Base-by-base conservation (phyloP, 768 basidiomycete species). In the Porpolomopsis calyptriformis region DNA sequence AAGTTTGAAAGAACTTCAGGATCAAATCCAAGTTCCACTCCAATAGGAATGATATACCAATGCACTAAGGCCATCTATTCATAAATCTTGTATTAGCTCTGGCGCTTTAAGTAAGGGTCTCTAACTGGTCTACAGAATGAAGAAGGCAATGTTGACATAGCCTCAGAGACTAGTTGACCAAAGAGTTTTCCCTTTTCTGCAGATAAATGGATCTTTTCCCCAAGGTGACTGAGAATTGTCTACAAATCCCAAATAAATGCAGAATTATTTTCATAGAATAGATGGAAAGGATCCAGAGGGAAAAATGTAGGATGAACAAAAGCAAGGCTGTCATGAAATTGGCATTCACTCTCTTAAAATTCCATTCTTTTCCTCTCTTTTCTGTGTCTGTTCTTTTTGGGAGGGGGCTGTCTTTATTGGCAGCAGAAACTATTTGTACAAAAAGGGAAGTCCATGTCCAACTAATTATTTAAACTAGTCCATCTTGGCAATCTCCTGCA, bases 41-140 rank as follows among this genome's bases (percentile, higher is more conserved):
- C 59, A 38, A 66, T 61, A 2, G 63, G 62, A 14, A 64, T n/a
- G 35, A 63, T 52, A 45, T 60, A 64, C 63, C 65, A 65, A 40
- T 67, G 62, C 2, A 61, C 23, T 1, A 66, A 45, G 16, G 59
- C 62, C 62, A 64, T 66, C 60, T 59, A 65, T 52, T 63, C 61
- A 50, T 58, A 66, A 0, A 59, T 55, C 44, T 65, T 66, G 47
- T 64, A 65, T 43, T 64, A 62, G 40, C 62, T 65, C 22, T 66
- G 61, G 10, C 60, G 49, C 41, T 66, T 66, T 2, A 64, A 53
- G 52, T 53, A 38, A 3, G 57, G 53, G 53, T 65, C 50, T 2
- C 58, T 43, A 6, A 64, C 33, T 24, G 57, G 57, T 8, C 63
- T 60, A 56, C 56, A 61, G 40, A 64, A 64, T 16, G 52, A 37